Base-by-base conservation (phyloP, 2,329 filamentous ascomycete species). In the Penicillium sp. region DNA sequence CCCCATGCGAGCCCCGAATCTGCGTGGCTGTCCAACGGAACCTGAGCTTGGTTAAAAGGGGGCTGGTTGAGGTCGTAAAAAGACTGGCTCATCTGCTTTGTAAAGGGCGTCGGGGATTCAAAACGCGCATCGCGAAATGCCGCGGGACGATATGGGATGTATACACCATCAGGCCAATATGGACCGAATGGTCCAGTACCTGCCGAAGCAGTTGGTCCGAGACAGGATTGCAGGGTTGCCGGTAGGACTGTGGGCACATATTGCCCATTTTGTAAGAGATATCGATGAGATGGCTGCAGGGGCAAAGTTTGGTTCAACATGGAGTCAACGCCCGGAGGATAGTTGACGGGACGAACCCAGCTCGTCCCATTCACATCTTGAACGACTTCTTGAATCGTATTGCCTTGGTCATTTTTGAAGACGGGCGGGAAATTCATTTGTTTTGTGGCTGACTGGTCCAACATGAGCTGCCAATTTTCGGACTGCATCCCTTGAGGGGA, bases 81-180 rank as follows among this genome's bases (percentile, higher is more conserved):
- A 5, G 67, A 65, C 15, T 66, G 62, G 5, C 59, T 63, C 17
- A 58, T 29, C 27, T 61, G 63, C 33, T 67, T 65, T n/a, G 62
- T 58, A 50, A 71, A 68, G 13, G 64, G 54, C 10, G 59, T 61
- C 8, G 69, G 64, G 15, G 68, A 62, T 45, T 72, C 70, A 54
- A 74, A 81, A 21, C 81, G 78, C 46, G 81, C 77, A 69, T 86
- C 83, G 58, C 82, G 78, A 58, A 84, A 73, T 6, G 83, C 82
- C 37, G 84, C 82, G 13, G 84, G 84, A 58, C 83, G 78, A 69
- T 86, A 86, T 13, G 84, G 82, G 38, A 83, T 81, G 63, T 81
- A 85, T 9, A 80, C 83, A n/a, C 84, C 84, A 75, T 86, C 82
- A 21, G 84, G 83, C 83, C 84, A 87, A 67, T 86, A 86, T 29